Conservation (phyloP, 306 rosid species). For the Gleditsia sinensis region DNA sequence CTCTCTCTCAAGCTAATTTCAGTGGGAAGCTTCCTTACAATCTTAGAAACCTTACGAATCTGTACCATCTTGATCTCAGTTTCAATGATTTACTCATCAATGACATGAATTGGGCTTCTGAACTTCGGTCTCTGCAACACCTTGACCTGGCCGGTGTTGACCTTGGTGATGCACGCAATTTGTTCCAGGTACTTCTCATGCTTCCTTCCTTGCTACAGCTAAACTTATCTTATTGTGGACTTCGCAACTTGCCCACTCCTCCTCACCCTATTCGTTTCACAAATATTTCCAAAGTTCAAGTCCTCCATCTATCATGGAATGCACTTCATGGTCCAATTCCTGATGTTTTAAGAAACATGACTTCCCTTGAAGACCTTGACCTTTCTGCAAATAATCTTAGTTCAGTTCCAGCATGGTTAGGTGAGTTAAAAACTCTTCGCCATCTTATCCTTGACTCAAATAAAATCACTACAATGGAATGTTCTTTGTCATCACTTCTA, state of each 20-base stretch:
- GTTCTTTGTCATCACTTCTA: neutral
- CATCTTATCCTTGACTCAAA: fast-evolving
- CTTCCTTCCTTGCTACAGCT: slow-evolving; percentile 23
- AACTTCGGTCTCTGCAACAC: slow-evolving; percentile 7
- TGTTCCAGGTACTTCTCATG: slow-evolving; percentile 20
- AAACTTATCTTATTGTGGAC: neutral
- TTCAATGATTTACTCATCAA: neutral
- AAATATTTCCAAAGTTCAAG: neutral
- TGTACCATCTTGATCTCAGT: slow-evolving; percentile 18
- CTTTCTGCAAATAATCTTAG: neutral
- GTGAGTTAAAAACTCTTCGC: neutral
- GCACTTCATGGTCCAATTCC: neutral
- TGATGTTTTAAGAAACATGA: neutral
- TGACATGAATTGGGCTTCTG: slow-evolving; percentile 27
- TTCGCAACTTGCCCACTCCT: neutral
- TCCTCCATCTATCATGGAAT: neutral
- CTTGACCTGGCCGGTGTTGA: neutral
- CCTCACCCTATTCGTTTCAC: neutral
- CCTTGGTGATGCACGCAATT: neutral
- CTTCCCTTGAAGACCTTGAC: slow-evolving; percentile 1
- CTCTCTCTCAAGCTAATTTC: neutral
- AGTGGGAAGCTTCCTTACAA: slow-evolving; percentile 2
- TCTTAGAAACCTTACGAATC: slow-evolving; percentile 25
- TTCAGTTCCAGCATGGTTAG: slow-evolving; percentile 20
- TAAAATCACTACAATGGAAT: neutral